Base-by-base conservation (phyloP, 441 rosid genomes). In the Brassica hybrid region DNA sequence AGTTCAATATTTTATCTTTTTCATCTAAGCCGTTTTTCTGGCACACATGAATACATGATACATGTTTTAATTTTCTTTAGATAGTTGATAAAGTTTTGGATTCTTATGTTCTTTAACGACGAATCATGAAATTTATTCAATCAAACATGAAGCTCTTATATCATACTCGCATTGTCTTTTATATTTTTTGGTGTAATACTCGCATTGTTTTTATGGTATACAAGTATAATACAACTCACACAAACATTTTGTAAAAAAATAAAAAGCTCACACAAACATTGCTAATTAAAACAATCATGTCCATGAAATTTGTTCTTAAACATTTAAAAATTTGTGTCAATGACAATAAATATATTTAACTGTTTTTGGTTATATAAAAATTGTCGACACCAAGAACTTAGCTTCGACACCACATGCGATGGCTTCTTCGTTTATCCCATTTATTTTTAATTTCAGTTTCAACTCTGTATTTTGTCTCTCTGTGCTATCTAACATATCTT, bases 381-480 rank as follows among this genome's bases (percentile, higher is more conserved):
- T 65, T 27, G 52, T 57, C 19, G 57, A 50, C 19, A 50, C 54
- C 16, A 48, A 48, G 50, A 63, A 63, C 58, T 70, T 72, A 77
- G 72, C 76, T 77, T 71, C 62, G 67, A 58, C 76, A 77, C 43
- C 81, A 67, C 76, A 77, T 77, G 73, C 73, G 76, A 65, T 77
- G 72, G 63, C 67, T 77, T 59, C 66, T 65, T 70, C 71, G 41
- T 54, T 63, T 75, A 59, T 65, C 48, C 18, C 63, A 72, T 45
- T 14, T 71, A 59, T 65, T 66, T 52, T 32, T 43, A 58, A 14
- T 72, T 72, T 72, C 66, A 66, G 1, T 13, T 77, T 77, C 80
- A 71, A 71, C 80, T 76, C 71, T 76, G 41, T 64, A 23, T 63
- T 70, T 70, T 65, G 76, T 71, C 76, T 23, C 76, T 64, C 65